Base-by-base conservation (phyloP, 352 stramenopile genomes). In the Pythium biforme region DNA sequence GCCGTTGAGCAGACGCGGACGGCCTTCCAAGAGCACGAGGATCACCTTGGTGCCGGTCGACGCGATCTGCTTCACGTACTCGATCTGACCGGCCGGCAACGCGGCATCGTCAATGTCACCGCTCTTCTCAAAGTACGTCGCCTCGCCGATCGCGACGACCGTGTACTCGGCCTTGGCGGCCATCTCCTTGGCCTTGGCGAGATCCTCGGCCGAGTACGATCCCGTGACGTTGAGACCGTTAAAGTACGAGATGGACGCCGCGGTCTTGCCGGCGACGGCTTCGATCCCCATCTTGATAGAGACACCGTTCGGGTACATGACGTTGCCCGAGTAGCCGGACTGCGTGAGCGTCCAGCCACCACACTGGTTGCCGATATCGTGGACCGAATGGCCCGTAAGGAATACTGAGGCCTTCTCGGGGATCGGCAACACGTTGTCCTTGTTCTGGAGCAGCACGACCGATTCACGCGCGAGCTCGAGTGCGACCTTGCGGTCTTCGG, bases 391-490 rank as follows among this genome's bases (percentile, higher is more conserved):
- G 0, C 86, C 86, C 4, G 86, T 95, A 12, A 95, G 57, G 46
- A 95, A 89, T 0, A 95, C 59, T 3, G 64, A 54, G 11, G 45
- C 60, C 15, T 49, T 59, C 14, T 61, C 39, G 3, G 47, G 51
- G 7, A 95, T 59, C 11, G 86, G 86, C 33, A 95, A 70, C n/a
- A 86, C 55, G 2, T 62, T 60, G 50, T 88, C 59, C 4, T 87
- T 61, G 70, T 97, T 97, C 68, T 97, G 88, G 39, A 96, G 70
- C 9, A 97, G 63, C 17, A 94, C 73, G 46, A 97, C 62, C 14
- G 69, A 75, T 37, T 75, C 69, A 4, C 69, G 64, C 0, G 69
- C 69, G 1, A 75, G 23, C 3, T 62, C 26, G n/a, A 75, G 33
- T 4, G 69, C 69, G 4, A 73, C 58, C 33, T 67, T 26, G 17